phyloP scores from a whole-genome alignment of 2,329 filamentous ascomycete species.

The Verticillium albo-atrum region DNA sequence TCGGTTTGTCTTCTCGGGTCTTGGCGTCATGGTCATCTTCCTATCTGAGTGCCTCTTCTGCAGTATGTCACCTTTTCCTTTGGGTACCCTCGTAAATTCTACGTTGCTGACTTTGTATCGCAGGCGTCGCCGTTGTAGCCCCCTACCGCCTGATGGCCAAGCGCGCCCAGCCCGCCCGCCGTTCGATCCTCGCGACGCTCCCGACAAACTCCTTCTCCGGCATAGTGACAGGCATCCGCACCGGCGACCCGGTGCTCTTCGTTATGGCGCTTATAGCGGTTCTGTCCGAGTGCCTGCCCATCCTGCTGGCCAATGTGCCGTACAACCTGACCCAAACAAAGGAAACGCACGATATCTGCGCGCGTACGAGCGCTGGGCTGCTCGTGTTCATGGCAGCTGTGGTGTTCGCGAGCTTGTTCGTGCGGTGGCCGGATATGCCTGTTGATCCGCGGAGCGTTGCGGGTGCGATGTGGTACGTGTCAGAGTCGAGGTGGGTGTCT shows the following conservation, averaged over 20 bases:
- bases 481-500: slow-evolving; percentile 9
- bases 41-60: slow-evolving; percentile 36
- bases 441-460: slow-evolving; percentile 42
- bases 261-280: slow-evolving; percentile 36
- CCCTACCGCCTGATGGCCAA: slow-evolving; percentile 37
- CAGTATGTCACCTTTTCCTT: slow-evolving; percentile 19
- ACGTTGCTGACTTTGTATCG: slow-evolving; percentile 1
- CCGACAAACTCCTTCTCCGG: slow-evolving; percentile 42
- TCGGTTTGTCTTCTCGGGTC: slow-evolving; percentile 34
- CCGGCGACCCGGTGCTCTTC: slow-evolving; percentile 33
- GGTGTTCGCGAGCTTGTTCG: slow-evolving; percentile 33
- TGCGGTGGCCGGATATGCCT: slow-evolving; percentile 38
- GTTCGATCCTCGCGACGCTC: slow-evolving; percentile 34
- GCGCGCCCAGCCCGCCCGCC: slow-evolving; percentile 26
- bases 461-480: slow-evolving; percentile 39
- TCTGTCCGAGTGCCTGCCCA: slow-evolving; percentile 44
- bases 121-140: slow-evolving; percentile 39
- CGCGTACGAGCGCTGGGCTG: slow-evolving; percentile 31
- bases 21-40: slow-evolving; percentile 35
- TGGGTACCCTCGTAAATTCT: slow-evolving; percentile 1
- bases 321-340: slow-evolving; percentile 37
- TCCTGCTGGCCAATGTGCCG: slow-evolving; percentile 43
- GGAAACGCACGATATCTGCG: slow-evolving; percentile 33
- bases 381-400: slow-evolving; percentile 37
- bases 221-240: slow-evolving; percentile 28